Conservation (phyloP, 345 rosid species). For the Salix suchowensis region DNA sequence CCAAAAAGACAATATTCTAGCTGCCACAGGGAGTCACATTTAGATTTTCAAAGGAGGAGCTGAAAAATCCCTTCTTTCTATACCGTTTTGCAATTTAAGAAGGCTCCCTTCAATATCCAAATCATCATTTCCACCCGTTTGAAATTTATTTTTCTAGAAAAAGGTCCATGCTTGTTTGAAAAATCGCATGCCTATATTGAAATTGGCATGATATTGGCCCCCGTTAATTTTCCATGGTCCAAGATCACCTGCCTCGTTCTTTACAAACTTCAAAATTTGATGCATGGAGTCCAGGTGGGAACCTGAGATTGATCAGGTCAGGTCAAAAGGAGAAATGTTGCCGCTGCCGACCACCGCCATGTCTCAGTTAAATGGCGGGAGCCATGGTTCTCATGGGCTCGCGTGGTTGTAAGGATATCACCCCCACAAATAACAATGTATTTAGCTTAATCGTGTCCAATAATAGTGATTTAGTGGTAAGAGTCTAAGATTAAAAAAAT, state of each 20-base stretch:
- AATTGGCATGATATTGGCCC: not conserved
- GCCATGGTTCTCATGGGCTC: not conserved
- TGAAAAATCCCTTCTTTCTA: not conserved
- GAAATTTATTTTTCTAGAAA: not conserved
- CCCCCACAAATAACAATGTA: not conserved
- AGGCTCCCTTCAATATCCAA: not conserved
- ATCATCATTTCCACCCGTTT: not conserved
- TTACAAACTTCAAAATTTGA: not conserved
- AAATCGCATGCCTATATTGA: not conserved
- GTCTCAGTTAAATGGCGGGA: slow-evolving; percentile 8
- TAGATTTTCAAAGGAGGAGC: not conserved
- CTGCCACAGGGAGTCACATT: not conserved
- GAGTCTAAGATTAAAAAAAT: rapidly evolving
- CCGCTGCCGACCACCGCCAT: not conserved
- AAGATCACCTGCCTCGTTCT: not conserved
- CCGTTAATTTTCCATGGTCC: slow-evolving; percentile 7
- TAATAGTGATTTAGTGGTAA: too few relatives aligned
- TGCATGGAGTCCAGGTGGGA: not conserved
- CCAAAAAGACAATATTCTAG: not conserved
- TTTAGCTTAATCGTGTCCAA: not conserved
- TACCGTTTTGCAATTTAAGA: not conserved
- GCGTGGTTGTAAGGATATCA: slow-evolving; percentile 16
- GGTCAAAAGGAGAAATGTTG: not conserved
- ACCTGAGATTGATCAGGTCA: not conserved
- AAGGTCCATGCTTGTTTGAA: not conserved